Base-by-base conservation (phyloP, 805 yeast species). In the Nakazawaea wickerhamii region DNA sequence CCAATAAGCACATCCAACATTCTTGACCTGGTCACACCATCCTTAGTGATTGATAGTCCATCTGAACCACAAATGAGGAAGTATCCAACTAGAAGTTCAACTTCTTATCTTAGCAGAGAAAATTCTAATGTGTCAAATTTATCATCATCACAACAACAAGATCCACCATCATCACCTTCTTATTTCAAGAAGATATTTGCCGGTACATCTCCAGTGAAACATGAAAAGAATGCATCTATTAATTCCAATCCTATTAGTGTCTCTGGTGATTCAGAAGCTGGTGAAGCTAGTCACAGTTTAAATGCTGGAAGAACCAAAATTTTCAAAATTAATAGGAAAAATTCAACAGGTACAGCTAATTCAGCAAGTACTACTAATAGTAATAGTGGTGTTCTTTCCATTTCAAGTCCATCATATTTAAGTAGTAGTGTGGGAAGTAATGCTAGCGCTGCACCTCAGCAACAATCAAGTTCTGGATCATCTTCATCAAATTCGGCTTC, bases 121-220 rank as follows among this genome's bases (percentile, higher is more conserved):
- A 8, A 9, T 17, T 43, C 45, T 4, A 35, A 28, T 17, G 4
- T 27, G 13, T 34, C 44, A 17, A 22, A 22, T 30, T 14, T 22
- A 22, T 19, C 38, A n/a, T 28, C 33, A 23, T 13, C 20, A n/a
- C 35, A 34, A 15, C 35, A 19, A 21, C 38, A 34, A 15, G 31
- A 34, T 20, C 30, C 13, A 17, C 43, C 43, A 5, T 30, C 43
- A 4, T 32, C 42, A 18, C 42, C 45, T 14, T 41, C 45, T 13
- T 43, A 36, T 21, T 43, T 43, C 37, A 43, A 43, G 22, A 43
- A 38, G 14, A 13, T 37, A 9, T 38, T 43, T 22, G 22, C 31
- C 21, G 32, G 32, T 3, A 34, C 46, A 7, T 38, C 43, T 7
- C 46, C 46, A 15, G 9, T 19, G 7, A 43, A 43, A 23, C 36